A percentile compares a stretch with the other conserved stretches of the same genome.
phyloP scores from a whole-genome alignment of 345 rosid genomes.

The Stellera chamaejasme region DNA sequence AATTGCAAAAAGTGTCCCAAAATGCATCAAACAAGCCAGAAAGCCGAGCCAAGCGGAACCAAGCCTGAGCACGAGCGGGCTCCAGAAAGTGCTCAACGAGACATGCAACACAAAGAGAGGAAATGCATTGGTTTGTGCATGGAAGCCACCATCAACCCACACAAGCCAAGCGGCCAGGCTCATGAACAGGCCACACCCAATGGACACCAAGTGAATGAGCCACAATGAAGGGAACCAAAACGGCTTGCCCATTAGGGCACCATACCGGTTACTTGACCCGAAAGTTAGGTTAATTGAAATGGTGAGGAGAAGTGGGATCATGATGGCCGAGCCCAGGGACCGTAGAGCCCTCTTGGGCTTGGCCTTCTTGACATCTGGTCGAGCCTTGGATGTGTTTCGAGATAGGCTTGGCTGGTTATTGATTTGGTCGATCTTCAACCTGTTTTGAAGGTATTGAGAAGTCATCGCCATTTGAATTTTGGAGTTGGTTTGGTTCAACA shows the following conservation, averaged over 20 bases:
- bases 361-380: background rate
- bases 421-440: too few relatives aligned
- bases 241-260: background rate
- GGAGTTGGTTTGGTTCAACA: too few relatives aligned
- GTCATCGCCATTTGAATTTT: too few relatives aligned
- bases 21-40: constrained; percentile 1
- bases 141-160: constrained; percentile 4
- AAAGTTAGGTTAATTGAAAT: background rate
- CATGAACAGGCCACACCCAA: constrained; percentile 6
- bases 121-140: background rate
- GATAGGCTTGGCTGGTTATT: too few relatives aligned
- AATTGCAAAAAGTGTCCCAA: background rate
- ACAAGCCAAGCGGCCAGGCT: constrained; percentile 11
- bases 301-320: constrained; percentile 2
- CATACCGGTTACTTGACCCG: constrained; percentile 4
- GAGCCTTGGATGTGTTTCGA: background rate
- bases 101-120: constrained; percentile 8
- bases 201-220: constrained; percentile 5
- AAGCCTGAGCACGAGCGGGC: constrained; percentile 5
- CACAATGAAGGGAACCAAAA: constrained; percentile 13
- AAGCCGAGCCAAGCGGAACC: constrained; percentile 3
- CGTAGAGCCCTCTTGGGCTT: background rate
- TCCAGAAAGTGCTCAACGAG: constrained; percentile 9
- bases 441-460: too few relatives aligned
- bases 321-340: constrained; percentile 7